Evolutionary conservation across 2,329 filamentous ascomycete species (phyloP).

Genomic region (Monosporascus cannonballus): DNA sequence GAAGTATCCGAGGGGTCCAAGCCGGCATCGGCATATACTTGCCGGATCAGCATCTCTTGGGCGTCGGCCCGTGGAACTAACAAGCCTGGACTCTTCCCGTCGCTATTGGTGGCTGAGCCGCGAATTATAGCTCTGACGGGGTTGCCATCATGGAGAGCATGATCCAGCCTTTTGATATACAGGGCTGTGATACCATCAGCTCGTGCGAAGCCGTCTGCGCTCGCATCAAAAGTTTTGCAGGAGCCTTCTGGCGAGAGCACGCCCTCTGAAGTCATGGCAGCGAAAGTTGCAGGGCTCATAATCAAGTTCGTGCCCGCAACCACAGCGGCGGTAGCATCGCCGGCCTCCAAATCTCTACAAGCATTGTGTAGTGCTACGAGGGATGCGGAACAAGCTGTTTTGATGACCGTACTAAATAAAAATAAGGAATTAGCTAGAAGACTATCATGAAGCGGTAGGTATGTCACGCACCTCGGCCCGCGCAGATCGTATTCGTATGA

Average conservation of each 20-base stretch:
- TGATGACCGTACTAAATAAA: constrained; percentile 13
- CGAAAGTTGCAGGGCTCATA: constrained; percentile 15
- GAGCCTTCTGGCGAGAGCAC: constrained; percentile 18
- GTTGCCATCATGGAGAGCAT: constrained; percentile 26
- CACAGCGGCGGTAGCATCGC: constrained; percentile 22
- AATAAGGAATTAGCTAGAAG: constrained; percentile 2
- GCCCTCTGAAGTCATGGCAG: constrained; percentile 14
- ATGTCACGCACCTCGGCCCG: constrained; percentile 16
- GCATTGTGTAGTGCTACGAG: constrained; percentile 23
- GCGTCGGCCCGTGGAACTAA: constrained; percentile 29
- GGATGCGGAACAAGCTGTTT: constrained; percentile 25
- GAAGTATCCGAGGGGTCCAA: constrained; percentile 12
- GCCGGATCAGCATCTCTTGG: constrained; percentile 23
- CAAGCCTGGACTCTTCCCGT: constrained; percentile 33
- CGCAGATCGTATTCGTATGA: constrained; percentile 19
- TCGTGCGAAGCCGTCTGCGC: constrained; percentile 38
- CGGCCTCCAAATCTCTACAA: constrained; percentile 16
- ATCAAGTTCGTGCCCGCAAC: constrained; percentile 21
- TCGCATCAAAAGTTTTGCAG: constrained; percentile 28
- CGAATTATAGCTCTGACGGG: constrained; percentile 21
- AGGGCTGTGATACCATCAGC: constrained; percentile 36
- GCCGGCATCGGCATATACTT: constrained; percentile 18
- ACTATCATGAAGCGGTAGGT: not conserved
- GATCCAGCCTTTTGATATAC: constrained; percentile 34
- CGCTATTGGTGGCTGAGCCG: constrained; percentile 28